Base-by-base conservation (phyloP, 306 rosid species). In the Malus asiatica region DNA sequence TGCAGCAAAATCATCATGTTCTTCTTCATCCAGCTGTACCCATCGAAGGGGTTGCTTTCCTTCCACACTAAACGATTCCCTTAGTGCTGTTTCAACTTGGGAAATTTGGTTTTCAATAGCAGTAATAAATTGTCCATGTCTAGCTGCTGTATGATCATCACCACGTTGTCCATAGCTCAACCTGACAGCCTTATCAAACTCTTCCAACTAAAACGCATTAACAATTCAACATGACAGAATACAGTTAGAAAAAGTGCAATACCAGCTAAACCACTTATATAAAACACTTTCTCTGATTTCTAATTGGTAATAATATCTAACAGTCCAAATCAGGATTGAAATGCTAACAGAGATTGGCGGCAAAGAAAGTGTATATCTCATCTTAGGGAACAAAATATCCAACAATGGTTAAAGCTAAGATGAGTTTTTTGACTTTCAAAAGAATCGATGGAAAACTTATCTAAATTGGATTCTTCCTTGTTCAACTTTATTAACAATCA, bases 1-100 rank as follows among this genome's bases (percentile, higher is more conserved):
- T 25, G 96, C 96, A 59, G 97, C 98, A 46, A 95, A 83, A 86
- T 95, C 97, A 77, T 92, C 91, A 68, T 89, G 76, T 82, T 95
- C 98, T 42, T 90, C 96, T 78, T 92, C 89, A 66, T 92, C 90
- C 38, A 95, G 87, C 73, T 89, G 84, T 45, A 95, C 96, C 98
- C 98, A 95, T 66, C 86, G 84, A 74, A 90, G 86, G 19, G 97
- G 92, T 78, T 86, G 88, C 89, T 82, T 89, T 22, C 98, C 98
- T 73, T 90, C 89, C 74, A 83, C 90, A 53, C 60, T 48, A 73
- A 77, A 87, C 11, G 86, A 95, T 81, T 89, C 97, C 69, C 73
- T 89, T 73, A 90, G 68, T 18, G 87, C 82, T 66, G 83, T 79
- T 85, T 95, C 98, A 72, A 89, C 97, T 65, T 66, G 88, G 61